Conservation (phyloP, 805 yeast genomes). For the Schizosaccharomyces japonicus region DNA sequence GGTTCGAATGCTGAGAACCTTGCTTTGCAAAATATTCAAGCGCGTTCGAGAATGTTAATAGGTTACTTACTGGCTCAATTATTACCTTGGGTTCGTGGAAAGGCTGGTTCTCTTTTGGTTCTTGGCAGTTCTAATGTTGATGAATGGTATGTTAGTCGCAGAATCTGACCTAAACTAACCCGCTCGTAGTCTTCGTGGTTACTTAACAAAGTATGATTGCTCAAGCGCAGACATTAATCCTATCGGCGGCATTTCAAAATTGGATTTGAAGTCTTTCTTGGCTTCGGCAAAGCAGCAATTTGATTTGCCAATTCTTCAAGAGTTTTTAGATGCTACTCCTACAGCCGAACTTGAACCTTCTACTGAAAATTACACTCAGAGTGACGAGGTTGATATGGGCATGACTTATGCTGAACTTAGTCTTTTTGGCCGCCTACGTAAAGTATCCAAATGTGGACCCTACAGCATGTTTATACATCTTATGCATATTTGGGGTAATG, state of each 20-base stretch:
- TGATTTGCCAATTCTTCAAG: slow-evolving; percentile 50
- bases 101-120: slow-evolving; percentile 56
- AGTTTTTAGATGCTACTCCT: slow-evolving; percentile 76
- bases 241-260: slow-evolving; percentile 93
- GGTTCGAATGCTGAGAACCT: slow-evolving; percentile 78
- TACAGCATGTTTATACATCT: slow-evolving; percentile 78
- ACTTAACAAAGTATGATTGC: slow-evolving; percentile 88
- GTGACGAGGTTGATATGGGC: slow-evolving; percentile 96
- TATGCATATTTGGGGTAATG: slow-evolving; percentile 78
- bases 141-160: slow-evolving; percentile 21
- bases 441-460: slow-evolving; percentile 88
- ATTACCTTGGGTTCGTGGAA: slow-evolving; percentile 78
- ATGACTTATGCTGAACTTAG: slow-evolving; percentile 88
- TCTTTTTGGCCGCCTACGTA: slow-evolving; percentile 70
- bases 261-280: slow-evolving; percentile 70
- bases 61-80: slow-evolving; percentile 84
- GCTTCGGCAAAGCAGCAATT: slow-evolving; percentile 49
- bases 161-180: no score
- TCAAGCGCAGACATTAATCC: slow-evolving; percentile 95
- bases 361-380: slow-evolving; percentile 73
- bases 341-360: slow-evolving; percentile 97
- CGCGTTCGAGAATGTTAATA: slow-evolving; percentile 81
- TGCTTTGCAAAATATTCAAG: slow-evolving; percentile 91
- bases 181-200: slow-evolving; percentile 52
- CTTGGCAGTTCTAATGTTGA: slow-evolving; percentile 94